Percentiles rank a stretch among this genome's conserved stretches.
phyloP scores from a whole-genome alignment of 805 yeast species.

The Teunomyces tritomae region DNA sequence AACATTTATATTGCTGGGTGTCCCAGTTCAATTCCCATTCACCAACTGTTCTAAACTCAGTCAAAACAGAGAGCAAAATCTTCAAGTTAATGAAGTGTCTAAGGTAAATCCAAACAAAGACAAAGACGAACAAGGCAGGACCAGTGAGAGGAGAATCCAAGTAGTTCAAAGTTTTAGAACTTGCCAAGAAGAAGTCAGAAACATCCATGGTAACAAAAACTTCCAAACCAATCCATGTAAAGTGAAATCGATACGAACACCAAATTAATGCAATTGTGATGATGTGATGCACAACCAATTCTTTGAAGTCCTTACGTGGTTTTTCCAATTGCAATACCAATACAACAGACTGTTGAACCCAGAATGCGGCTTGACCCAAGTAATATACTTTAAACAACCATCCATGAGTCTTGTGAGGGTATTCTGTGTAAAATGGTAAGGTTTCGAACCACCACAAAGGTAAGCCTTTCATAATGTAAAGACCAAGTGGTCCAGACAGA shows the following conservation, averaged over 20 bases:
- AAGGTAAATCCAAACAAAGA: constrained; percentile 75
- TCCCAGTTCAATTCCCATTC: constrained; percentile 77
- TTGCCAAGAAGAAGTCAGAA: constrained; percentile 83
- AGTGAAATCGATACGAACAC: constrained; percentile 88
- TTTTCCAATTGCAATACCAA: constrained; percentile 82
- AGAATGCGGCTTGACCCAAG: constrained; percentile 90
- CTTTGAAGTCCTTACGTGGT: constrained; percentile 91
- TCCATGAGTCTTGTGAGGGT: constrained; percentile 80
- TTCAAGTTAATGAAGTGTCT: constrained; percentile 83
- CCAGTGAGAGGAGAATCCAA: constrained; percentile 63
- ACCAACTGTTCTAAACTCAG: constrained; percentile 86
- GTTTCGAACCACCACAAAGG: constrained; percentile 93
- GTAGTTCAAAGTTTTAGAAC: constrained; percentile 85
- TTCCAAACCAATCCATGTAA: constrained; percentile 92
- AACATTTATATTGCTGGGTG: constrained; percentile 93
- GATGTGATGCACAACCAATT: constrained; percentile 88
- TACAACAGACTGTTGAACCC: constrained; percentile 94
- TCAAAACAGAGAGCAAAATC: constrained; percentile 79
- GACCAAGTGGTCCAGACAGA: constrained; percentile 77
- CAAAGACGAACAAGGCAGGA: constrained; percentile 68
- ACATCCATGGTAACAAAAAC: constrained; percentile 95
- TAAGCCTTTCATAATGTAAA: constrained; percentile 76
- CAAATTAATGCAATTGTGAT: constrained; percentile 85
- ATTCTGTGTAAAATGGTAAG: constrained; percentile 68
- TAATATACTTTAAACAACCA: constrained; percentile 75